These are phyloP conservation scores for Musa beccarii DNA, from an alignment of 176 grass and related monocot genomes.

Conservation along the genomic window DNA sequence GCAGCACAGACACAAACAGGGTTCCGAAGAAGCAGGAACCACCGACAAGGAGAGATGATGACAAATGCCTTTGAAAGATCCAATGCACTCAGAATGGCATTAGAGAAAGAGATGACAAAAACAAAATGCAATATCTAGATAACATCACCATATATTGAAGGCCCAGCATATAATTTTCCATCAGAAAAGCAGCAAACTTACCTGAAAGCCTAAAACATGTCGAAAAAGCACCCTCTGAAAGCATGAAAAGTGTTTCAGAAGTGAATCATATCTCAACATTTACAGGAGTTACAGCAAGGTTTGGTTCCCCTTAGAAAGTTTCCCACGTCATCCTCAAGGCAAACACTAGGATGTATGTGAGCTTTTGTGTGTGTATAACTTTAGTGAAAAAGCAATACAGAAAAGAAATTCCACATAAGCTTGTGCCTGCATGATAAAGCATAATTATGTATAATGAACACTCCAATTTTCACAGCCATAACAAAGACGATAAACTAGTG, in stretches of 20 bases:
- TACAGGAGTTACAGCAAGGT: constrained; percentile 51
- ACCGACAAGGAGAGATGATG: no score
- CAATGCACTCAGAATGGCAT: no score
- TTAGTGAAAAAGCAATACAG: constrained; percentile 23
- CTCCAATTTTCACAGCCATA: constrained; percentile 1
- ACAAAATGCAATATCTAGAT: no score
- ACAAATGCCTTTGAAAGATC: no score
- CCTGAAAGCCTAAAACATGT: constrained; percentile 1
- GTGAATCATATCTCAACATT: constrained; percentile 44
- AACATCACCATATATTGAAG: background rate
- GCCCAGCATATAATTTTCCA: background rate
- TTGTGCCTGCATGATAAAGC: constrained; percentile 36
- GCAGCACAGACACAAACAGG: no score
- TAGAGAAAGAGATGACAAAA: no score
- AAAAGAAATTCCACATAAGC: constrained; percentile 18
- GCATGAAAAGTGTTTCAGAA: constrained; percentile 21
- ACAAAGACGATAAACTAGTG: background rate
- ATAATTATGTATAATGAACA: constrained; percentile 20
- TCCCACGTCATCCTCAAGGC: constrained; percentile 31
- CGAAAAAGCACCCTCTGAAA: constrained; percentile 4
- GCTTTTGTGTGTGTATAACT: constrained; percentile 30
- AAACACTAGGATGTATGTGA: constrained; percentile 18
- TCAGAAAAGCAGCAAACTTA: constrained; percentile 6
- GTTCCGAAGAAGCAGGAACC: no score
- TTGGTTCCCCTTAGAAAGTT: constrained; percentile 24